Evolutionary conservation across 2,329 filamentous ascomycete genomes (phyloP).

Genomic region (Pseudogymnoascus sp.): DNA sequence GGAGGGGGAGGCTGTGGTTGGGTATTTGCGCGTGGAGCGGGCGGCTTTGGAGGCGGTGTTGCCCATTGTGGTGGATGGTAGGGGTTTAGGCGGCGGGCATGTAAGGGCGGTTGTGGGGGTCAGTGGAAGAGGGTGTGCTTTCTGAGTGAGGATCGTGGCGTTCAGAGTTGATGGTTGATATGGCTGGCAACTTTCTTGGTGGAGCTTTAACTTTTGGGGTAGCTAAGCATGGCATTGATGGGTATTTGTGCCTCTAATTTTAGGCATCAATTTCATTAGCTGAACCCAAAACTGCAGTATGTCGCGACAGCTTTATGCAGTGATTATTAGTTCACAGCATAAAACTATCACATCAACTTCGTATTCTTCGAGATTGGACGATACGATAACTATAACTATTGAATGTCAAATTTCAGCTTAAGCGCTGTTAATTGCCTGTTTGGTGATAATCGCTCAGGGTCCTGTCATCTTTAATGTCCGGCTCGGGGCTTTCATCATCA

Average conservation of each 20-base stretch:
- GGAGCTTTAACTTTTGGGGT: slow-evolving; percentile 7
- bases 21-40: neutral
- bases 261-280: neutral
- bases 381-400: neutral
- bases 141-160: neutral
- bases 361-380: too few species aligned
- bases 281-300: too few species aligned
- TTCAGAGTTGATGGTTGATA: neutral
- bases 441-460: neutral
- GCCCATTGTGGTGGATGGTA: neutral
- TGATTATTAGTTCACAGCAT: too few species aligned
- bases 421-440: neutral
- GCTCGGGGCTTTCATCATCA: neutral
- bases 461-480: neutral
- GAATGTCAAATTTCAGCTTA: neutral
- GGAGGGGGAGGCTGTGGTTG: neutral
- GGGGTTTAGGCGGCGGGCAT: neutral
- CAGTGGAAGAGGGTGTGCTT: neutral
- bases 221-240: neutral
- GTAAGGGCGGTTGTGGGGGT: neutral
- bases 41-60: neutral
- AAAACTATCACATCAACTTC: too few species aligned
- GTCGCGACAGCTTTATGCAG: too few species aligned
- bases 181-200: neutral
- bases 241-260: neutral